Conservation (phyloP, 2,329 filamentous ascomycete genomes). For the Aspergillus fischeri region DNA sequence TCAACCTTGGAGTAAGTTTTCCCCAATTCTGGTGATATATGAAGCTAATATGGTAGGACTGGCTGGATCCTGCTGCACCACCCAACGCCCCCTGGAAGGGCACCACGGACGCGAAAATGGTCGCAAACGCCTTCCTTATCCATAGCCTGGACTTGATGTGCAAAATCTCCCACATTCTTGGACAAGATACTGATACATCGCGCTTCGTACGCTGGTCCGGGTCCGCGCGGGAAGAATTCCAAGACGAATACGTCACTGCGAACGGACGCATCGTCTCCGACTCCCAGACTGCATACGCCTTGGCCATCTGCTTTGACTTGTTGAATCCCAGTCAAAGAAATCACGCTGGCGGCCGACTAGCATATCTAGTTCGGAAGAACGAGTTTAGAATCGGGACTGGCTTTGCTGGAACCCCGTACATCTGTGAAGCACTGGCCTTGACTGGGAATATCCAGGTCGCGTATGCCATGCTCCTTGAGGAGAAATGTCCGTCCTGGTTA, state of each 20-base stretch:
- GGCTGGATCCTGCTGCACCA: conserved; percentile 36
- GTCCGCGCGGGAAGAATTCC: conserved; percentile 15
- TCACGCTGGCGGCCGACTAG: background rate
- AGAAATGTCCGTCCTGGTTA: conserved; percentile 33
- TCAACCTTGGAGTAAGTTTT: too few species aligned
- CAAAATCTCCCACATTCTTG: conserved; percentile 15
- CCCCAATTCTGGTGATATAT: too few species aligned
- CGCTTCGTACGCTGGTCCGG: background rate
- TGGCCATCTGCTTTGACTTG: conserved; percentile 27
- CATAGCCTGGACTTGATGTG: conserved; percentile 27
- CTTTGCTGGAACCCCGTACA: conserved; percentile 21
- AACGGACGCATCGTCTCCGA: conserved; percentile 23
- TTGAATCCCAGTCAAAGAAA: conserved; percentile 6
- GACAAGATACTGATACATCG: conserved; percentile 15
- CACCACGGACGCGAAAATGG: conserved; percentile 27
- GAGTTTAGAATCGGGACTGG: conserved; percentile 29
- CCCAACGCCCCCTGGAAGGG: conserved; percentile 25
- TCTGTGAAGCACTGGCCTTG: too few species aligned
- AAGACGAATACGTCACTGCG: conserved; percentile 21
- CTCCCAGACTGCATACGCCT: conserved; percentile 27
- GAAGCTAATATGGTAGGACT: conserved; percentile 20
- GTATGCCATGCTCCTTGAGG: too few species aligned
- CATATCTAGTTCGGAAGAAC: conserved; percentile 5
- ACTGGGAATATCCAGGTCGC: too few species aligned
- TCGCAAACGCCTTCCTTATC: conserved; percentile 32